Conservation (phyloP, 345 rosid species). For the Noccaea caerulescens region DNA sequence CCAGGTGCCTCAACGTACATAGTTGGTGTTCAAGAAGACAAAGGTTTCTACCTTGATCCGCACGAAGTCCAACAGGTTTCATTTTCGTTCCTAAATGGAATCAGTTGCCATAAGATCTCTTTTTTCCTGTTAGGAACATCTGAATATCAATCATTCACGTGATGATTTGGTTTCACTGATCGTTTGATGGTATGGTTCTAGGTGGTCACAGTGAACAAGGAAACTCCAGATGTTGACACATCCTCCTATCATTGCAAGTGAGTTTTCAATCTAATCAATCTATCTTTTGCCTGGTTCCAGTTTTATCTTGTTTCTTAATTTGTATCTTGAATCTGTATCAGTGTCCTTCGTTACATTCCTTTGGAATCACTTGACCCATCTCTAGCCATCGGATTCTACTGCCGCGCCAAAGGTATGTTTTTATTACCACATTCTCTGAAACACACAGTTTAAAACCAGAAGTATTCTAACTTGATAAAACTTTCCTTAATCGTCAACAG, state of each 20-base stretch:
- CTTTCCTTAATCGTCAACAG: constrained; percentile 44
- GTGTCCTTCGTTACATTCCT: constrained; percentile 63
- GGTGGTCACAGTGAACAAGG: constrained; percentile 63
- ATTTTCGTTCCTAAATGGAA: background rate
- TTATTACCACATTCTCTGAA: constrained; percentile 13
- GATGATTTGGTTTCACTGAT: background rate
- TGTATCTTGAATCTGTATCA: constrained; percentile 42
- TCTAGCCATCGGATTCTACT: constrained; percentile 88
- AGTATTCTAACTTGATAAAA: background rate
- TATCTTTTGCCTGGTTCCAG: background rate
- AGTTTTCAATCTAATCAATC: constrained; percentile 35
- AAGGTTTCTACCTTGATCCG: constrained; percentile 88
- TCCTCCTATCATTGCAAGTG: constrained; percentile 87
- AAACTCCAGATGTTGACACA: constrained; percentile 67
- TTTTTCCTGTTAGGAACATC: background rate
- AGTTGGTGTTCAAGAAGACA: constrained; percentile 84
- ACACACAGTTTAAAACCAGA: background rate
- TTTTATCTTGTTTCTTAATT: background rate
- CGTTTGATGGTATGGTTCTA: constrained; percentile 37
- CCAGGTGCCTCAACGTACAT: constrained; percentile 91
- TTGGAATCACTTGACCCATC: constrained; percentile 85
- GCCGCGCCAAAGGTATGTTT: constrained; percentile 66
- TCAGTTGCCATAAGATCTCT: background rate
- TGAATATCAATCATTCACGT: constrained; percentile 1
- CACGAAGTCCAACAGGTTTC: constrained; percentile 74